Percentiles rank a stretch among this genome's conserved stretches.
Evolutionary conservation across 169 alveolate genomes (phyloP).

Genomic region (Eimeria nieschulzi): DNA sequence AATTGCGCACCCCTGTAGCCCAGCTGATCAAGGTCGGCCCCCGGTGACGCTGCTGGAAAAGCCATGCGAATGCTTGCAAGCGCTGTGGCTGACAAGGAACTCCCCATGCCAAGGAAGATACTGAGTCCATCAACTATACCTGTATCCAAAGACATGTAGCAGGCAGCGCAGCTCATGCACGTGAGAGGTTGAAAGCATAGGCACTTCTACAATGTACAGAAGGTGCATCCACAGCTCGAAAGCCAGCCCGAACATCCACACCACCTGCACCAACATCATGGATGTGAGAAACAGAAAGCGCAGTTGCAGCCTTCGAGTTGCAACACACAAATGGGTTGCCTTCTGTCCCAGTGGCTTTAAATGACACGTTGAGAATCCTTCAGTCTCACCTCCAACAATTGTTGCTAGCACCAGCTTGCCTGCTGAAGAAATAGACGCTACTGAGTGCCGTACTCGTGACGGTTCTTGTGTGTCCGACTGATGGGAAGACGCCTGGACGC

Average conservation of each 20-base stretch:
- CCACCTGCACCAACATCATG: too few relatives aligned
- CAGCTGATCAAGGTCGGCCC: neutral
- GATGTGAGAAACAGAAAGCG: too few relatives aligned
- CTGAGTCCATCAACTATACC: neutral
- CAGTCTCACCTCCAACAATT: neutral
- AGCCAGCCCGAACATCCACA: too few relatives aligned
- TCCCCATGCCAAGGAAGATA: neutral
- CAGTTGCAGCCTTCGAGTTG: too few relatives aligned
- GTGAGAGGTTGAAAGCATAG: too few relatives aligned
- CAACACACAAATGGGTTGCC: too few relatives aligned
- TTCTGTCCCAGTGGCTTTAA: too few relatives aligned
- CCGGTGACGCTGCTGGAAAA: neutral
- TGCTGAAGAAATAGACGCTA: neutral
- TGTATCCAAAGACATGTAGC: neutral
- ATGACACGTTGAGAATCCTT: too few relatives aligned
- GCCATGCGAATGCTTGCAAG: neutral
- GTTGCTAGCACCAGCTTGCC: neutral
- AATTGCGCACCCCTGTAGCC: neutral
- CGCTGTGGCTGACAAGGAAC: neutral
- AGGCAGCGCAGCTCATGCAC: too few relatives aligned
- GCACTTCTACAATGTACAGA: too few relatives aligned
- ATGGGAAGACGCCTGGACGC: neutral
- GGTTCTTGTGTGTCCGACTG: neutral
- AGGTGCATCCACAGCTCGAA: too few relatives aligned
- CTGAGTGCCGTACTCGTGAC: neutral